These are phyloP conservation scores for Ogataea pilisensis DNA, from an alignment of 805 yeast genomes.

Conservation along the genomic window DNA sequence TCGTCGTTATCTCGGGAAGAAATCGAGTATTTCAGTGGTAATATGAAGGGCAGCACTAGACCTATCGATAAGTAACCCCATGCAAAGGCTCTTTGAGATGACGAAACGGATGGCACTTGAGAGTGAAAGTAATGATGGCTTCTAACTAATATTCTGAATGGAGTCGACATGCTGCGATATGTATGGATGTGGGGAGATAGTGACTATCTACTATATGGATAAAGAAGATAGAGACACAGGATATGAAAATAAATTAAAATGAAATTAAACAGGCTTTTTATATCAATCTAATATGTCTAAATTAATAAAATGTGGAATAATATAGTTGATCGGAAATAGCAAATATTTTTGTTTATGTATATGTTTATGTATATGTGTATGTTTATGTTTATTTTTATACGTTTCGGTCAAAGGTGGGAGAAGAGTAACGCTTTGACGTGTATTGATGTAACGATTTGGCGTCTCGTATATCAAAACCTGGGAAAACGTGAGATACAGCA, in stretches of 20 bases:
- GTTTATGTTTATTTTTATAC: not conserved
- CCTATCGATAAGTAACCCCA: slow-evolving; percentile 31
- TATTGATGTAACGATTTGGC: slow-evolving; percentile 3
- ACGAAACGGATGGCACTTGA: slow-evolving; percentile 7
- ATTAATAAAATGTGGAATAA: not conserved
- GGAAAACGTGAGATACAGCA: too few relatives aligned
- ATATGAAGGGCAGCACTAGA: slow-evolving; percentile 31
- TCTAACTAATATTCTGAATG: slow-evolving; percentile 5
- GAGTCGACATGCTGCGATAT: slow-evolving; percentile 2
- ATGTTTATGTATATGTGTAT: not conserved
- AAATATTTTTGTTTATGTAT: not conserved
- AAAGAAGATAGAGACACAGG: too few relatives aligned
- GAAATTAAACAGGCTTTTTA: too few relatives aligned
- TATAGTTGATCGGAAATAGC: too few relatives aligned
- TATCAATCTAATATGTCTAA: not conserved
- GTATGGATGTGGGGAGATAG: not conserved
- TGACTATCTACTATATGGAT: not conserved
- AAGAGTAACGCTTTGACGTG: slow-evolving; percentile 3
- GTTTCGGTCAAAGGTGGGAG: not conserved
- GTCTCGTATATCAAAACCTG: not conserved
- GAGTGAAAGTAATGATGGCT: slow-evolving; percentile 9
- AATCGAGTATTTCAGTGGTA: slow-evolving; percentile 30
- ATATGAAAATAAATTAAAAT: too few relatives aligned
- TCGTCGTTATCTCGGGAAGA: slow-evolving; percentile 5
- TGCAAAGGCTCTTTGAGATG: slow-evolving; percentile 22